Base-by-base conservation (phyloP, 1,284 basidiomycete genomes). In the Boletus hoseneyae region DNA sequence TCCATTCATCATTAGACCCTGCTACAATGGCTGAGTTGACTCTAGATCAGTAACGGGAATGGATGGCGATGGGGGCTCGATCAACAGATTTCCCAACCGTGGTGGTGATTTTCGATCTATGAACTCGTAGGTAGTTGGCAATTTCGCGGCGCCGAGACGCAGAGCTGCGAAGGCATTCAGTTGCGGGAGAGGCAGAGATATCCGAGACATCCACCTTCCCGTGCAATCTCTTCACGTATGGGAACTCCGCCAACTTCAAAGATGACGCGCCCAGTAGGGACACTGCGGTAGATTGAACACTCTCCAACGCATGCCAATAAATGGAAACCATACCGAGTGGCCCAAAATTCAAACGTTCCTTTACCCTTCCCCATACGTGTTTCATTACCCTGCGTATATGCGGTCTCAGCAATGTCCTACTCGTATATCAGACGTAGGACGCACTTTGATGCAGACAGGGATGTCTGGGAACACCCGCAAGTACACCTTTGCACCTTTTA, bases 291-390 rank as follows among this genome's bases (percentile, higher is more conserved):
- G 33, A 25, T 42, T 48, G 8, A 43, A 29, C 36, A 6, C 7
- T 16, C 29, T 41, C 23, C 23, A 25, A 7, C n/a, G 1, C 9
- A 34, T 6, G 25, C 12, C 30, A 10, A 41, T 37, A 42, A 27
- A 23, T 7, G 12, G 1, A 21, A 23, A 34, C 16, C 72, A 81
- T 64, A 93, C 91, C 91, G 82, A 54, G 91, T 93, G 32, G 95
- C 93, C 97, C 96, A 98, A 70, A 82, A 98, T 68, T 98, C 96
- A 63, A 98, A 99, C 0, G 89, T 83, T 42, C 97, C 97, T 71
- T 99, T 99, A 52, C 97, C 97, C 72, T 98, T 98, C 41, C 96
- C 96, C 97, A 99, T 99, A 82, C 97, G 90, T 7, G 95, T 97
- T 70, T 99, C 96, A 64, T 97, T 98, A 48, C 96, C 96, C 89